Conservation (phyloP, 2,329 filamentous ascomycete species). For the Macrophomina phaseolina region DNA sequence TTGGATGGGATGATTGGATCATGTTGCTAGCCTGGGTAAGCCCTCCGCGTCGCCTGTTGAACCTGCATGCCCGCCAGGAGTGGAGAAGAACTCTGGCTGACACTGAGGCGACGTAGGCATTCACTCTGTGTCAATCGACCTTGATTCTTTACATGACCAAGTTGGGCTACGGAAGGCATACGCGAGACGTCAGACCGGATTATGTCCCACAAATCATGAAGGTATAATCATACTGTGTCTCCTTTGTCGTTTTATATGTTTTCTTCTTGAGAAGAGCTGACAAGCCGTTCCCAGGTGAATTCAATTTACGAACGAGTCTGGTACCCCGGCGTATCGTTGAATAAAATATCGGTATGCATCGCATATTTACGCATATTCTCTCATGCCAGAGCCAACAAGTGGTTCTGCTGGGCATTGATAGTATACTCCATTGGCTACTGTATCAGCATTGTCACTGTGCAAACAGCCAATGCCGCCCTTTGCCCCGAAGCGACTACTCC, state of each 20-base stretch:
- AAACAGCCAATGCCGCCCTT: constrained; percentile 36
- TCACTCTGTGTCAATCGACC: constrained; percentile 31
- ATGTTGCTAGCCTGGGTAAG: constrained; percentile 36
- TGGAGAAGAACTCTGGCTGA: too few relatives aligned
- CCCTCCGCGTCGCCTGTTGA: background rate
- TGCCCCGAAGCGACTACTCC: constrained; percentile 38
- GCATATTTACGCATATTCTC: constrained; percentile 41
- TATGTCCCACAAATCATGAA: constrained; percentile 5
- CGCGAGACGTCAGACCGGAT: constrained; percentile 31
- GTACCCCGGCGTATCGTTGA: constrained; percentile 33
- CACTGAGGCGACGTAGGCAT: background rate
- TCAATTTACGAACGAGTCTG: constrained; percentile 30
- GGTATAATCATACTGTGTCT: constrained; percentile 27
- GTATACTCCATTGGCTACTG: constrained; percentile 30
- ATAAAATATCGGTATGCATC: constrained; percentile 38
- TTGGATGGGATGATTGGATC: constrained; percentile 37
- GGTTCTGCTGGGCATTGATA: constrained; percentile 33
- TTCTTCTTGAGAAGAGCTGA: background rate
- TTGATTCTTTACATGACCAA: constrained; percentile 35
- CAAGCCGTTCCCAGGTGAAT: constrained; percentile 6
- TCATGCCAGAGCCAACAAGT: constrained; percentile 33
- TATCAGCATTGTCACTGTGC: constrained; percentile 34
- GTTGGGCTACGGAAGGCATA: constrained; percentile 38
- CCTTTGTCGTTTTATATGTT: background rate
- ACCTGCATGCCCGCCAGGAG: too few relatives aligned